Evolutionary conservation across 2,329 filamentous ascomycete species (phyloP), one percentile per base, ranked within the genome.

Genomic region (Dendrostoma leiphaemia): DNA sequence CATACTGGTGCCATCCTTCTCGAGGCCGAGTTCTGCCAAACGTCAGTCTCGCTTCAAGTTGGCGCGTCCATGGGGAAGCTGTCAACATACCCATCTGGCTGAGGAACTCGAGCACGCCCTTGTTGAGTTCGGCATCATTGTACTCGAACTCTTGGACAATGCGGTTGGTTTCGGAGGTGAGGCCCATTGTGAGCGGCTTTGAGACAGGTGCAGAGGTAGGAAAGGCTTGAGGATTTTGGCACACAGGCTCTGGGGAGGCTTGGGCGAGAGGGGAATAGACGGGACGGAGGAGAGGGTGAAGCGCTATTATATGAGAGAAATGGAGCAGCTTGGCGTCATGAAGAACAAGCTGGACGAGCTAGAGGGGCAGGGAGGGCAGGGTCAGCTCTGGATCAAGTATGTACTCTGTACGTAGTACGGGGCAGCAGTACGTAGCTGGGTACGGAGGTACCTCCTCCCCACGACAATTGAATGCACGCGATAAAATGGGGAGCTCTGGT

Each of bases 121-220:
- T 83, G 70, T 91, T 90, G 66, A 97, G 81, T 71, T 91, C 82
- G 50, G 86, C 83, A 64, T 91, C 81, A 57, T 84, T 79, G 73
- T 92, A 93, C 51, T 96, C 90, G 74, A 97, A 97, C 71, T 94
- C 84, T 63, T 83, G 83, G 64, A 90, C 89, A 65, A 97, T 84
- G 67, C 83, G 84, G 79, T 86, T 85, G 56, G 91, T 90, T 73
- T 93, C 89, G 59, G 85, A 81, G 59, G 74, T 74, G 59, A 88
- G 76, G 56, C 79, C 74, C 84, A 88, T 88, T 62, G 75, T 77
- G 73, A 78, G 75, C 53, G 77, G 77, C 70, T 69, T 71, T 40
- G 82, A 85, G 50, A 78, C 74, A 13, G 82, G 81, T 31, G 77
- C 73, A 38, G 73, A 64, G 17, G 77, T 80, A 41, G 79, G 74